Percentiles rank a stretch among this genome's conserved stretches.
These are phyloP conservation scores for Pseudonitzschia pungens DNA, from an alignment of 108 stramenopile genomes.

Conservation along the genomic window DNA sequence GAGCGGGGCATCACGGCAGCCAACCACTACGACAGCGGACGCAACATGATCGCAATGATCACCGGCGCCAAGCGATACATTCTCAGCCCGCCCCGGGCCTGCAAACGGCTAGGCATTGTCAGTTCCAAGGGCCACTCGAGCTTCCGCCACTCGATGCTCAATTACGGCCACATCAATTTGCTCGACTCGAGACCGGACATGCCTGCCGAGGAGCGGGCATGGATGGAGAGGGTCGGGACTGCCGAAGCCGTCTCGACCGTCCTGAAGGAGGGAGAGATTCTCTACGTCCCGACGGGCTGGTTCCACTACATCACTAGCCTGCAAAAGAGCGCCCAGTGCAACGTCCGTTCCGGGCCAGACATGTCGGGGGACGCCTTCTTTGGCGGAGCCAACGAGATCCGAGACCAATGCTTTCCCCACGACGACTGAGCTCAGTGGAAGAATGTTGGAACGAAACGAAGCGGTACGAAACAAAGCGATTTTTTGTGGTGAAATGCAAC, in stretches of 20 bases:
- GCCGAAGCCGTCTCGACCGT: constrained; percentile 81
- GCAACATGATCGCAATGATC: constrained; percentile 94
- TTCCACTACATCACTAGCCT: constrained; percentile 90
- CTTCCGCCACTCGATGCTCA: constrained; percentile 85
- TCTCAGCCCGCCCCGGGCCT: constrained; percentile 80
- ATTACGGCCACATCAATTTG: constrained; percentile 69
- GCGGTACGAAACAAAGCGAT: too few species aligned
- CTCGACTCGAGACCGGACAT: constrained; percentile 49
- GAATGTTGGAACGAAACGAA: too few species aligned
- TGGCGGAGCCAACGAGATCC: constrained; percentile 39
- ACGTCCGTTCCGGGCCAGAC: constrained; percentile 77
- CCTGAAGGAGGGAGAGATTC: constrained; percentile 86
- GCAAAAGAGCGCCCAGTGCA: constrained; percentile 92
- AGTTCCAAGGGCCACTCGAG: constrained; percentile 53
- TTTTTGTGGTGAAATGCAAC: too few species aligned
- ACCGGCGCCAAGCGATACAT: constrained; percentile 94
- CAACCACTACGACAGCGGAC: constrained; percentile 91
- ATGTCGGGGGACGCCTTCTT: constrained; percentile 54
- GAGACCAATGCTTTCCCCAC: neutral
- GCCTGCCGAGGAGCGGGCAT: constrained; percentile 60
- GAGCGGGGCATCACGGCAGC: constrained; percentile 91
- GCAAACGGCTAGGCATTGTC: constrained; percentile 81
- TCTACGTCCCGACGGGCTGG: constrained; percentile 93
- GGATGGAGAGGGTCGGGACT: constrained; percentile 52
- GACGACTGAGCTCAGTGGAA: too few species aligned